Conservation (phyloP, 441 rosid species). For the Pelargonium citronellum region DNA sequence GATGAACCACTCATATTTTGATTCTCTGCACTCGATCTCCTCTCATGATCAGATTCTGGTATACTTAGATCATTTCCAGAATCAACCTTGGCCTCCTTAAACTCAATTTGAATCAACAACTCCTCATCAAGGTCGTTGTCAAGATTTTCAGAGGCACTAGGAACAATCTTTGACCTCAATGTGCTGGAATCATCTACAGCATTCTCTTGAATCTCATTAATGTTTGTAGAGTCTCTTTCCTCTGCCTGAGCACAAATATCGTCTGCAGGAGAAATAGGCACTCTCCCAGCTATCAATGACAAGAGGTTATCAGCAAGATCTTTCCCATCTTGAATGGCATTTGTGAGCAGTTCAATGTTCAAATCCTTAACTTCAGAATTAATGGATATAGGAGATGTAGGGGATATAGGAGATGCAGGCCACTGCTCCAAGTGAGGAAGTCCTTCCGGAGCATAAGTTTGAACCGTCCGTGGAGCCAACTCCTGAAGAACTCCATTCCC, state of each 20-base stretch:
- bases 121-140: conserved; percentile 21
- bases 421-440: conserved; percentile 30
- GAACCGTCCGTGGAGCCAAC: conserved; percentile 20
- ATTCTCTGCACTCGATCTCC: conserved; percentile 19
- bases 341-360: conserved; percentile 14
- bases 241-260: conserved; percentile 2
- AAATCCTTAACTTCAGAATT: conserved; percentile 31
- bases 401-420: conserved; percentile 36
- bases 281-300: conserved; percentile 15
- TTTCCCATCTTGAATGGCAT: conserved; percentile 17
- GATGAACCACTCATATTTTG: conserved; percentile 37
- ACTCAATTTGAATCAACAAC: conserved; percentile 12
- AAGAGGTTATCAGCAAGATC: conserved; percentile 7
- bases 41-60: conserved; percentile 18
- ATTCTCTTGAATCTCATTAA: neutral
- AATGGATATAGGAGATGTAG: neutral
- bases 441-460: conserved; percentile 20
- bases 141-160: conserved; percentile 21
- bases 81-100: conserved; percentile 18
- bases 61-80: conserved; percentile 14
- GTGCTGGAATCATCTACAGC: conserved; percentile 18
- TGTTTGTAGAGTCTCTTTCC: conserved; percentile 3
- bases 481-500: conserved; percentile 20
- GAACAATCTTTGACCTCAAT: conserved; percentile 7
- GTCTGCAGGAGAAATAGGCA: conserved; percentile 21